phyloP scores from a whole-genome alignment of 148 eudicot species.

The Euryodendron excelsum region DNA sequence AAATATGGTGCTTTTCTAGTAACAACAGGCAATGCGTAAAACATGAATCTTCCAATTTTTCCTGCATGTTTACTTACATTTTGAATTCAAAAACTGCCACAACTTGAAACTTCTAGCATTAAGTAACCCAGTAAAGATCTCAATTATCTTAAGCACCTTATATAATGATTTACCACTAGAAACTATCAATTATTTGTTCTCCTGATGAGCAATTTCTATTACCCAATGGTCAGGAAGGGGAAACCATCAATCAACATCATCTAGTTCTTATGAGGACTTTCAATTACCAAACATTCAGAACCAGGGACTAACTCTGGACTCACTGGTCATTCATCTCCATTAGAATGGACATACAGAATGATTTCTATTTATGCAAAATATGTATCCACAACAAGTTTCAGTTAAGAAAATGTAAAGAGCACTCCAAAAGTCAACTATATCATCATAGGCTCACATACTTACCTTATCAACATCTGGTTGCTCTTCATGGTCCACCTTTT shows the following conservation, averaged over 20 bases:
- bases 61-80: too few species aligned
- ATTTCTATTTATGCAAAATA: too few species aligned
- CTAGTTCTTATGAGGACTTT: not conserved
- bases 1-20: too few species aligned
- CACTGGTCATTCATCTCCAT: not conserved
- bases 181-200: not conserved
- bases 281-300: not conserved
- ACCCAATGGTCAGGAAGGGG: not conserved
- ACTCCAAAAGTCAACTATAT: not conserved
- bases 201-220: not conserved
- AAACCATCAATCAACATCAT: not conserved
- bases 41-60: too few species aligned
- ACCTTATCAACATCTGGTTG: constrained; percentile 99
- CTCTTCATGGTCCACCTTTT: constrained; percentile 95
- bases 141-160: too few species aligned
- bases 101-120: too few species aligned
- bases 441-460: constrained; percentile 5
- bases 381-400: not conserved
- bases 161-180: not conserved
- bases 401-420: not conserved
- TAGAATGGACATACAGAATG: not conserved
- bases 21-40: too few species aligned
- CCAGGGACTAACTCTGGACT: not conserved
- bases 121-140: too few species aligned
- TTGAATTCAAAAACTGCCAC: too few species aligned